Percentiles rank a stretch among this genome's conserved stretches.
Conservation (phyloP, 306 rosid species). For the Medicago lupulina region DNA sequence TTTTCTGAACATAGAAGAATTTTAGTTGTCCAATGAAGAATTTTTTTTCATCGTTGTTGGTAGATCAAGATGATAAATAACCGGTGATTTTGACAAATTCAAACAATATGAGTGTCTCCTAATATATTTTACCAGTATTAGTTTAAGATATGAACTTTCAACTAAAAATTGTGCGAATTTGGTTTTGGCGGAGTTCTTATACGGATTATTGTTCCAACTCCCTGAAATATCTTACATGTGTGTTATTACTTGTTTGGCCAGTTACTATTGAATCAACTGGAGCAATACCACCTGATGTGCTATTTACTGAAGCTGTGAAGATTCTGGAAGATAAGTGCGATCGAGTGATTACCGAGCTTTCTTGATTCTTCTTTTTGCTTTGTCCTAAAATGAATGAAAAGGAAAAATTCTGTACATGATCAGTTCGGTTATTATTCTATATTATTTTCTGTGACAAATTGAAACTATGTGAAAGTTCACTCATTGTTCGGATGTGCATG, state of each 20-base stretch:
- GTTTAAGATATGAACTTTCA: background rate
- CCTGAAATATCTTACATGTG: conserved; percentile 11
- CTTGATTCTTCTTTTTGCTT: conserved; percentile 38
- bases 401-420: conserved; percentile 27
- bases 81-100: too few relatives aligned
- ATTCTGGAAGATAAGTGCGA: conserved; percentile 96
- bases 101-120: background rate
- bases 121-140: background rate
- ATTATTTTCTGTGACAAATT: background rate
- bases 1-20: conserved; percentile 3
- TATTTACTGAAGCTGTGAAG: conserved; percentile 93
- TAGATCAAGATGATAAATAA: too few relatives aligned
- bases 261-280: conserved; percentile 94
- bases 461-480: background rate
- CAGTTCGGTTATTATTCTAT: conserved; percentile 1
- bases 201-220: conserved; percentile 13
- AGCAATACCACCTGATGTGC: conserved; percentile 77
- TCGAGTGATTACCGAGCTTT: conserved; percentile 81
- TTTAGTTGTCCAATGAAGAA: too few relatives aligned
- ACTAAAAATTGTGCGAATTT: background rate
- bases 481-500: background rate
- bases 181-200: conserved; percentile 13
- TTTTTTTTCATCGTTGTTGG: too few relatives aligned
- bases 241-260: conserved; percentile 34
- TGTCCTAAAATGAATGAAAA: conserved; percentile 26